Conservation (phyloP, 352 stramenopile genomes). For the Phytophthora niederhauseri region DNA sequence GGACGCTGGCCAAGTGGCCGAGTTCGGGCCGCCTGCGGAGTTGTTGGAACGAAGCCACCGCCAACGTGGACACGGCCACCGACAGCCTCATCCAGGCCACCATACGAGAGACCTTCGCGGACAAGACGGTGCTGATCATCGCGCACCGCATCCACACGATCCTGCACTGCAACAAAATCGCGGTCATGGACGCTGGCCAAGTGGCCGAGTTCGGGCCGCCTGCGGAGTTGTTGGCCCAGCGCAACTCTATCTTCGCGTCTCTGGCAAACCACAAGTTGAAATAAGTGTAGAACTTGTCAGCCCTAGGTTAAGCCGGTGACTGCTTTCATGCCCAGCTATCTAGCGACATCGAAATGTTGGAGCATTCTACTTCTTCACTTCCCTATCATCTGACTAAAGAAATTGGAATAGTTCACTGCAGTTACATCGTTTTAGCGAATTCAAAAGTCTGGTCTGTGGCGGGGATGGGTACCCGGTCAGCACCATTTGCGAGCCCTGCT, state of each 20-base stretch:
- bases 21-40: constrained; percentile 88
- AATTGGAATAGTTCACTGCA: too few relatives aligned
- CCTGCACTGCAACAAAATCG: constrained; percentile 29
- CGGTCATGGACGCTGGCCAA: constrained; percentile 33
- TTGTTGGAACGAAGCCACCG: too few relatives aligned
- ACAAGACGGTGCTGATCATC: constrained; percentile 78
- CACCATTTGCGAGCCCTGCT: too few relatives aligned
- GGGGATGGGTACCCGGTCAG: too few relatives aligned
- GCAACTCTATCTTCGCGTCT: constrained; percentile 1
- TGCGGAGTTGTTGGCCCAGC: constrained; percentile 55
- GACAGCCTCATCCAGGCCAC: constrained; percentile 54
- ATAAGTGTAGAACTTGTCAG: not conserved
- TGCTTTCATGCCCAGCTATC: too few relatives aligned
- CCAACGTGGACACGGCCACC: constrained; percentile 50
- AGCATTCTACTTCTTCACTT: too few relatives aligned
- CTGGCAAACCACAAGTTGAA: not conserved
- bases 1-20: constrained; percentile 62
- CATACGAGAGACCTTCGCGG: constrained; percentile 89
- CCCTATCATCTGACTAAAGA: too few relatives aligned
- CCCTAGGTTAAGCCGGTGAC: too few relatives aligned
- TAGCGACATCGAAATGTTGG: too few relatives aligned
- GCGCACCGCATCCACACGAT: constrained; percentile 35
- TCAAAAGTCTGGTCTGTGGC: too few relatives aligned
- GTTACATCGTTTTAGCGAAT: too few relatives aligned
- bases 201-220: constrained; percentile 93